phyloP scores from a whole-genome alignment of 345 rosid species.

The Heritiera fomes region DNA sequence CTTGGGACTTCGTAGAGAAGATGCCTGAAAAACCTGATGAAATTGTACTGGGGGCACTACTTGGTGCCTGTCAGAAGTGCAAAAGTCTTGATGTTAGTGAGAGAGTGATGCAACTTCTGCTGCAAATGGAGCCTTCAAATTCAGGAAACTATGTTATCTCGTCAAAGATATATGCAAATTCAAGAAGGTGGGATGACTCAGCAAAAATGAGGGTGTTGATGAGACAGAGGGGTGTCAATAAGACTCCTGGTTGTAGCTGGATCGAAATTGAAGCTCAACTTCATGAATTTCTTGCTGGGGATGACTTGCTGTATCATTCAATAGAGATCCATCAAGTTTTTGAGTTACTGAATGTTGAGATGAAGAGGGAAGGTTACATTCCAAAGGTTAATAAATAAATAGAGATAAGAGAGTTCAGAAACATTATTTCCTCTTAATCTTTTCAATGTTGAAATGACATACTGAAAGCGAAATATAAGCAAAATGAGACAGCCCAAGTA shows the following conservation, averaged over 20 bases:
- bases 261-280: constrained; percentile 50
- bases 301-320: constrained; percentile 29
- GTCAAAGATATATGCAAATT: constrained; percentile 69
- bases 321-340: constrained; percentile 36
- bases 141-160: constrained; percentile 83
- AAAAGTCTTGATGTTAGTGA: constrained; percentile 52
- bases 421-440: constrained; percentile 15
- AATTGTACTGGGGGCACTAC: constrained; percentile 67
- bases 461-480: background rate
- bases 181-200: constrained; percentile 72
- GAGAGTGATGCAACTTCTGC: constrained; percentile 54
- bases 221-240: constrained; percentile 63
- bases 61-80: constrained; percentile 78
- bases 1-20: constrained; percentile 73
- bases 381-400: constrained; percentile 35
- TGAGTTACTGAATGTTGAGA: constrained; percentile 58
- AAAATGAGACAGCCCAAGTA: too few species aligned
- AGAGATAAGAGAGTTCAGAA: constrained; percentile 10
- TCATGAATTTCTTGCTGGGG: constrained; percentile 76
- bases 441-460: background rate
- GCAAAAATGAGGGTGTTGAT: constrained; percentile 73
- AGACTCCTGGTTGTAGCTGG: constrained; percentile 97
- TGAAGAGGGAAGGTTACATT: constrained; percentile 61
- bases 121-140: constrained; percentile 61
- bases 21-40: constrained; percentile 88